Evolutionary conservation across 2,329 filamentous ascomycete genomes (phyloP).

Genomic region (Talaromyces sp.): DNA sequence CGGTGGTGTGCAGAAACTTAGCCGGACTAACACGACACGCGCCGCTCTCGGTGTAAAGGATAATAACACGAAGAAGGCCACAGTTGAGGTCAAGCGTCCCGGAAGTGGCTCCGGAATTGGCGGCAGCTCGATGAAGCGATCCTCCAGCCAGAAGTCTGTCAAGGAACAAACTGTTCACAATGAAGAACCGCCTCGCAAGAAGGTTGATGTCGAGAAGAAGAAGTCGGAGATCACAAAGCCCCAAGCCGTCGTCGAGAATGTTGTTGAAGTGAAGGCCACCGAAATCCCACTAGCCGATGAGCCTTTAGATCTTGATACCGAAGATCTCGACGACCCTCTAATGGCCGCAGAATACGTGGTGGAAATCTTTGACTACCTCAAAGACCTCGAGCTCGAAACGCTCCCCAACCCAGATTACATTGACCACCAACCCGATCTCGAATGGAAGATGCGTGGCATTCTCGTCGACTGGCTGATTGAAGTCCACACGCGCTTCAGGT

Average conservation of each 20-base stretch:
- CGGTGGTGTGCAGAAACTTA: slow-evolving; percentile 73
- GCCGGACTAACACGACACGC: slow-evolving; percentile 57
- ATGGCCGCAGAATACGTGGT: slow-evolving; percentile 98
- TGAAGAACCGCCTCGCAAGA: slow-evolving; percentile 66
- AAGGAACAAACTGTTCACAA: slow-evolving; percentile 55
- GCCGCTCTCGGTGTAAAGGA: slow-evolving; percentile 64
- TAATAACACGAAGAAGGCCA: slow-evolving; percentile 54
- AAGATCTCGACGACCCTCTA: slow-evolving; percentile 87
- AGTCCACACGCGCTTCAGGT: slow-evolving; percentile 92
- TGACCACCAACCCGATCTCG: slow-evolving; percentile 86
- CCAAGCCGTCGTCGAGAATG: slow-evolving; percentile 24
- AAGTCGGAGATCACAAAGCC: slow-evolving; percentile 29
- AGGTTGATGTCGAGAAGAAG: slow-evolving; percentile 54
- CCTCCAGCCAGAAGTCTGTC: slow-evolving; percentile 49
- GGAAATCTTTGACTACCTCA: slow-evolving; percentile 95
- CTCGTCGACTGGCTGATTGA: slow-evolving; percentile 98
- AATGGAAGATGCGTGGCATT: slow-evolving; percentile 98
- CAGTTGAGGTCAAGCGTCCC: slow-evolving; percentile 63
- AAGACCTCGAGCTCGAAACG: slow-evolving; percentile 73
- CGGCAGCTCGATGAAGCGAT: slow-evolving; percentile 64
- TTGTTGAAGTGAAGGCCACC: slow-evolving; percentile 36
- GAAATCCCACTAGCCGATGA: slow-evolving; percentile 23
- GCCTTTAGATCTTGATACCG: slow-evolving; percentile 66
- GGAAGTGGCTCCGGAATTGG: slow-evolving; percentile 68
- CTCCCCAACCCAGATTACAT: slow-evolving; percentile 94